phyloP scores from a whole-genome alignment of 2,329 filamentous ascomycete species.

The Fusarium clavum region DNA sequence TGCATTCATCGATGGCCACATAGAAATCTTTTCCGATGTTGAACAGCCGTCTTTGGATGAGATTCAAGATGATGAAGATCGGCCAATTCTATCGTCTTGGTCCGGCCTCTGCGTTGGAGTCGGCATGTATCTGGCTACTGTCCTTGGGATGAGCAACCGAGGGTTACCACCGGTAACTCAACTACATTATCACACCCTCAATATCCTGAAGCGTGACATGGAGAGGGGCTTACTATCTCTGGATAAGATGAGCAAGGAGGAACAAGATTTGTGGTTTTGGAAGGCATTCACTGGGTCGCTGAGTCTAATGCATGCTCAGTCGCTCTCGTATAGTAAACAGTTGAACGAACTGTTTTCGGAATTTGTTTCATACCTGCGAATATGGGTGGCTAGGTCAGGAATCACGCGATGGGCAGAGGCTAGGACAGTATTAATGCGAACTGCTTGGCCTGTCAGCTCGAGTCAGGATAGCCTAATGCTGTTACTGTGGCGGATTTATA shows the following conservation, averaged over 20 bases:
- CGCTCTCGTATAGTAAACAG: neutral
- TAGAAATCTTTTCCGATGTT: neutral
- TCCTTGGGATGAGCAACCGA: neutral
- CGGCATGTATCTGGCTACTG: neutral
- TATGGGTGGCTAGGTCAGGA: neutral
- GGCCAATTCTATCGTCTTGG: neutral
- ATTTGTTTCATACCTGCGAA: rapidly evolving
- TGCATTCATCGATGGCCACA: neutral
- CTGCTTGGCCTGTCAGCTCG: neutral
- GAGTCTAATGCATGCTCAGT: neutral
- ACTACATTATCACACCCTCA: neutral
- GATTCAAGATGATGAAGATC: neutral
- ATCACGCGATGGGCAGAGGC: neutral
- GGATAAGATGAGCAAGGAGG: neutral
- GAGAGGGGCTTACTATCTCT: neutral
- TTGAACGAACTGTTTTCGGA: neutral
- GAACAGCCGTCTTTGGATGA: rapidly evolving
- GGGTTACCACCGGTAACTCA: neutral
- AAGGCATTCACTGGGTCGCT: neutral
- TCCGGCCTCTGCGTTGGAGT: neutral
- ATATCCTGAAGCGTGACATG: neutral
- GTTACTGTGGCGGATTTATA: neutral
- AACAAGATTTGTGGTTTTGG: neutral
- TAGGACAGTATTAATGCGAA: neutral
- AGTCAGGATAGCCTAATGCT: neutral